Evolutionary conservation across 2,329 filamentous ascomycete genomes (phyloP), one percentile per base, ranked within the genome.

Genomic region (Alternaria gaisen): DNA sequence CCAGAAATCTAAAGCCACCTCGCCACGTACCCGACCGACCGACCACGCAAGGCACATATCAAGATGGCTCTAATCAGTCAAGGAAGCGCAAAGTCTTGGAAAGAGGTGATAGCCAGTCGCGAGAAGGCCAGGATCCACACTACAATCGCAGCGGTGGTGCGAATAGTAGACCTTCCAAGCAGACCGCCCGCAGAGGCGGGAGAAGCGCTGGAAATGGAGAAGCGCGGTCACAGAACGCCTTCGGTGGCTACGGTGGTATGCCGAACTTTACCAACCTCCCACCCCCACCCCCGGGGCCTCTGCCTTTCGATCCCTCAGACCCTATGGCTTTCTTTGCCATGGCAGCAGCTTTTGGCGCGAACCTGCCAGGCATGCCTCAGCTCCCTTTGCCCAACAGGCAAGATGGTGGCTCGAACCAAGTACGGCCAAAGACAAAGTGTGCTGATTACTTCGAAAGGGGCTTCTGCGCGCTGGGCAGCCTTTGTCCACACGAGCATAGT

Each of bases 391-490:
- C 60, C 16, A 55, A 38, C 22, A 79, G 83, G 62, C 81, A 82
- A 18, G 68, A 60, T 24, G 60, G 63, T 26, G 61, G 52, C 4
- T 61, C 66, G 18, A 46, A 24, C 26, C 59, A 53, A 7, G 56
- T 54, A n/a, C 43, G 43, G 53, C 73, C 54, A 70, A 80, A 68
- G 70, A 80, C 83, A 58, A 83, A 87, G 59, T 94, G 91, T 72
- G 83, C 86, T 58, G 89, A 92, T 74, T 93, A 91, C 69, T 90
- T 92, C 59, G 86, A 81, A 1, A 91, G 91, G 67, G 91, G 91
- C 0, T 92, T 86, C 70, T 94, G 91, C 72, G 84, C 87, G 6
- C 81, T 88, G 40, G 90, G 90, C 3, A 87, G 83, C 68, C 85
- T 83, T 22, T 94, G 91, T 77, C 84, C 83, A 40, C 93, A 86